Evolutionary conservation across 371 early-diverging fungal species (phyloP).

Genomic region (Apophysomyces trapeziformis): DNA sequence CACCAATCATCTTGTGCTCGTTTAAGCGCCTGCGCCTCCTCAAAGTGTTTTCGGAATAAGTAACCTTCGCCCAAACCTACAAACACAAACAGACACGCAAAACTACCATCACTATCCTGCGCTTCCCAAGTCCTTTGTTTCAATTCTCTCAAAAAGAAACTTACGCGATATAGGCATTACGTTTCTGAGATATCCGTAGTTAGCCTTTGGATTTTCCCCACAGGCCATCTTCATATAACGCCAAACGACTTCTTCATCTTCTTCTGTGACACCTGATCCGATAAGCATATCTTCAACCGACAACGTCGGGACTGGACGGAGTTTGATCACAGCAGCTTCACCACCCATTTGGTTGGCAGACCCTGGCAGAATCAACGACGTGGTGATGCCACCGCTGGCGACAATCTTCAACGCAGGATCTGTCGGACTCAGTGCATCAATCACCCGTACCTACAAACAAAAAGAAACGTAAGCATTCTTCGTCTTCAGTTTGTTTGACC

Average conservation of each 20-base stretch:
- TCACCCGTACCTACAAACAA: constrained; percentile 47
- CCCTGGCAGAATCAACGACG: constrained; percentile 78
- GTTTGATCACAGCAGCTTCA: constrained; percentile 74
- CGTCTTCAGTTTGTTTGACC: too few relatives aligned
- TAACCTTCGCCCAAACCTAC: constrained; percentile 75
- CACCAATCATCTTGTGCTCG: constrained; percentile 84
- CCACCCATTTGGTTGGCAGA: constrained; percentile 84
- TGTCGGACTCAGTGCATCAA: constrained; percentile 67
- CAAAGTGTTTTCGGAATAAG: constrained; percentile 67
- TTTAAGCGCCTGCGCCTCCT: constrained; percentile 60
- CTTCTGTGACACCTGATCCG: constrained; percentile 53
- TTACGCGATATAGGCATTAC: constrained; percentile 52
- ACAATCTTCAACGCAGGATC: constrained; percentile 74
- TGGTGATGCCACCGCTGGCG: constrained; percentile 81
- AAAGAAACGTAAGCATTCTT: background rate
- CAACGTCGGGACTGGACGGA: constrained; percentile 60
- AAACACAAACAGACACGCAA: too few relatives aligned
- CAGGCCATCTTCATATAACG: constrained; percentile 90
- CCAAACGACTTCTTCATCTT: constrained; percentile 59
- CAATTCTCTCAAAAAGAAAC: background rate
- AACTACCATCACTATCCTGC: too few relatives aligned
- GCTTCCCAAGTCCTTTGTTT: too few relatives aligned
- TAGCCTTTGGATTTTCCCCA: constrained; percentile 80
- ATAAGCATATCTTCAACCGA: constrained; percentile 73
- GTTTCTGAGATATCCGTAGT: constrained; percentile 39